Evolutionary conservation across 148 eudicot species (phyloP), one percentile per base, ranked within the genome.

Genomic region (Vaccinium myrtillus): DNA sequence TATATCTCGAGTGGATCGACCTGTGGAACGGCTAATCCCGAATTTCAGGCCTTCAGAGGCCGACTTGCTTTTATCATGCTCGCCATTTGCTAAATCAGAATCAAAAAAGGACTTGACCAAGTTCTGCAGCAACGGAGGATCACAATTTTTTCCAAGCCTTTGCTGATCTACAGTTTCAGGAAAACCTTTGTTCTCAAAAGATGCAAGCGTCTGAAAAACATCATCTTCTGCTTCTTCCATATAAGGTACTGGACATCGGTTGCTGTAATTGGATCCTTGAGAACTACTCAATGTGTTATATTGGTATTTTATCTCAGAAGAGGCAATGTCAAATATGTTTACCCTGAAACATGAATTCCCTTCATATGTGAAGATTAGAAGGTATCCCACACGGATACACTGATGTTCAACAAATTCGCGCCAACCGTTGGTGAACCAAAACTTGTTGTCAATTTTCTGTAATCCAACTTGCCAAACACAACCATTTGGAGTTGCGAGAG

Each of bases 381-480:
- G 87, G 85, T 82, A 87, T 18, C 87, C 88, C 78, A 58, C 83
- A 0, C 84, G 84, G 32, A 92, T 84, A 63, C 87, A 88, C 61
- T 86, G 88, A 56, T 84, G 82, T 25, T 87, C 79, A 18, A 87
- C 78, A 75, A 92, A 92, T 0, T 91, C 87, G 8, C 84, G 75
- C 89, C 90, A 90, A 65, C 92, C 93, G 32, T 90, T 70, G n/a
- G 27, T 15, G 67, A 93, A 81, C 89, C 93, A 88, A 27, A 91
- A 39, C 65, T 75, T 69, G 55, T 75, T 85, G 43, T 50, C 88
- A 10, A 81, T 80, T 86, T 80, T 89, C 83, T 67, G 81, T 65
- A 80, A 55, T 16, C 87, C 43, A 63, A 91, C 93, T 9, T 80
- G 65, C 87, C 87, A 88, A 7, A 73, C 84, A 75, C 87, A 87